Evolutionary conservation across 2,329 filamentous ascomycete genomes (phyloP).

Genomic region (Claviceps paspali): DNA sequence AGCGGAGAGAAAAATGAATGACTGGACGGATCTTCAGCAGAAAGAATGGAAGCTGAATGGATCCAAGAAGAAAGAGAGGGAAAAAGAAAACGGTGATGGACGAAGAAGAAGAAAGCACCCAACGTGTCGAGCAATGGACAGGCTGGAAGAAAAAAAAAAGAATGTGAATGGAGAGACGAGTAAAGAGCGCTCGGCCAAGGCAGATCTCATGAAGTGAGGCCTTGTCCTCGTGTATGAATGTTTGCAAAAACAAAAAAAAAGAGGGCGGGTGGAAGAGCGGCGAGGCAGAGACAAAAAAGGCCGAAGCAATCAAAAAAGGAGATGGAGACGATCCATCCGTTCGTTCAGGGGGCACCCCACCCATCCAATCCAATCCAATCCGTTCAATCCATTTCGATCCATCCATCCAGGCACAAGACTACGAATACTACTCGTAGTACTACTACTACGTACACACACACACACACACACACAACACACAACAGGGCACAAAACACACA

Average conservation of each 20-base stretch:
- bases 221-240: neutral
- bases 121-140: neutral
- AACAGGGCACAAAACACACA: no score
- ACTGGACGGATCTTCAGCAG: conserved; percentile 24
- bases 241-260: no score
- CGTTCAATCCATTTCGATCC: no score
- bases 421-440: no score
- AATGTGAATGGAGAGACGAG: neutral
- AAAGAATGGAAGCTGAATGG: conserved; percentile 17
- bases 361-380: neutral
- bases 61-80: conserved; percentile 2
- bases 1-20: no score
- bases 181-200: neutral
- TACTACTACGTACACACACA: no score
- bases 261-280: neutral
- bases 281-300: neutral
- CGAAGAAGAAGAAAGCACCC: neutral
- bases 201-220: neutral
- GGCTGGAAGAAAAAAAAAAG: conserved; percentile 1
- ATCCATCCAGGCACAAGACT: neutral
- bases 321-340: conserved; percentile 1
- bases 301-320: conserved; percentile 2
- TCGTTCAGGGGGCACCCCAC: no score
- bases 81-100: neutral
- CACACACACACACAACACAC: no score